A percentile compares a stretch with the other conserved stretches of the same genome.
Evolutionary conservation across 305 asterid genomes (phyloP).

Genomic region (Plantago rigida): DNA sequence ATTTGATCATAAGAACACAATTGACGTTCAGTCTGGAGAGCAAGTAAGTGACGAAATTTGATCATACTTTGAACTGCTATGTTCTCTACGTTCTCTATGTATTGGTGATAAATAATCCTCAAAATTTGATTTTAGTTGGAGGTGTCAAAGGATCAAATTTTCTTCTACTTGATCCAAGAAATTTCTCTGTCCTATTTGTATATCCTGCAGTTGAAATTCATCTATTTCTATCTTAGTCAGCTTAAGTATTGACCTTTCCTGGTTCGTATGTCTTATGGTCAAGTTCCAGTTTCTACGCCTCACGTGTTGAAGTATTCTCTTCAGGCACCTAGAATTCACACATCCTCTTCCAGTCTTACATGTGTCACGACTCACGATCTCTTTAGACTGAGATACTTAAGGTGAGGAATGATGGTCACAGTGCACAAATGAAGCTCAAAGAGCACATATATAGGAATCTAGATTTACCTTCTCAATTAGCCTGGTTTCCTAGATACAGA

Average conservation of each 20-base stretch:
- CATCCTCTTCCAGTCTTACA: neutral
- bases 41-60: constrained; percentile 49
- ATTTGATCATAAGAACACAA: constrained; percentile 73
- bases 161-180: neutral
- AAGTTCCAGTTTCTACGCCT: neutral
- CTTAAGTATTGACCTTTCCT: neutral
- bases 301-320: neutral
- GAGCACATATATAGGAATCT: no score
- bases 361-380: neutral
- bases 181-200: neutral
- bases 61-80: constrained; percentile 5
- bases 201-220: neutral
- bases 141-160: neutral
- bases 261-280: neutral
- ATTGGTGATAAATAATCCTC: constrained; percentile 5
- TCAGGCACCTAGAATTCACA: neutral
- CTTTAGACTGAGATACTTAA: neutral
- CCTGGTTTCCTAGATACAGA: no score
- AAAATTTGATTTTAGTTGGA: neutral
- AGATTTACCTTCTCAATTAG: no score
- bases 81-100: constrained; percentile 7
- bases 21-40: constrained; percentile 80
- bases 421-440: no score
- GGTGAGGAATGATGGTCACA: neutral
- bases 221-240: neutral